Evolutionary conservation across 1,284 basidiomycete genomes (phyloP), one percentile per base, ranked within the genome.

Genomic region (Cryptococcus sp.): DNA sequence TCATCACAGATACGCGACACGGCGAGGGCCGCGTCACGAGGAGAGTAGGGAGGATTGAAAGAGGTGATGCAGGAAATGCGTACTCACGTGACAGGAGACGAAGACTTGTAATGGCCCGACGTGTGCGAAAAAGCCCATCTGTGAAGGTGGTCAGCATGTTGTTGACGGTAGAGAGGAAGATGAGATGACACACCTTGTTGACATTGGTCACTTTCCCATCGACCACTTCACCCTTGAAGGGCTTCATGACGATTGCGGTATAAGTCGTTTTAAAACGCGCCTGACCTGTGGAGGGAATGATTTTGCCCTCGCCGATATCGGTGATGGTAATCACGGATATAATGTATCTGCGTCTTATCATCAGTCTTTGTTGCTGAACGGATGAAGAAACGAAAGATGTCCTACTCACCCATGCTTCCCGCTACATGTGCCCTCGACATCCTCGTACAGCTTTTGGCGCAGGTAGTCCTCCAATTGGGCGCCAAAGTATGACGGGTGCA

Each of bases 81-180:
- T 55, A 79, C 87, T 71, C 65, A 96, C 92, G 81, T 97, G 94
- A 65, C 91, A 90, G 19, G 93, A 95, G 22, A 97, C 90, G 73
- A 96, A 96, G 52, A 93, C 91, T 45, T 87, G 86, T 63, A 96
- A 77, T 17, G 95, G 96, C 42, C 96, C 96, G 52, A 95, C 93
- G 65, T 95, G 91, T 51, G 92, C 93, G 67, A 98, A 97, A 81
- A 98, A 96, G 6, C 94, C 94, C 93, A 97, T 97, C 93, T 94
- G 20, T 15, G 22, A 2, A 48, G 41, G 60, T 13, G 11, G 46
- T 50, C 53, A 54, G 47, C 19, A 20, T 19, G 45, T 25, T 13
- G 19, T 8, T 15, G 50, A 45, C 23, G 19, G 38, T 30, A 38
- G 19, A 39, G 17, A 49, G 50, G 8, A 22, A 45, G 7, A 1